Evolutionary conservation across 2,329 filamentous ascomycete genomes (phyloP), one percentile per base, ranked within the genome.

Genomic region (Alternaria angustiovoidea): DNA sequence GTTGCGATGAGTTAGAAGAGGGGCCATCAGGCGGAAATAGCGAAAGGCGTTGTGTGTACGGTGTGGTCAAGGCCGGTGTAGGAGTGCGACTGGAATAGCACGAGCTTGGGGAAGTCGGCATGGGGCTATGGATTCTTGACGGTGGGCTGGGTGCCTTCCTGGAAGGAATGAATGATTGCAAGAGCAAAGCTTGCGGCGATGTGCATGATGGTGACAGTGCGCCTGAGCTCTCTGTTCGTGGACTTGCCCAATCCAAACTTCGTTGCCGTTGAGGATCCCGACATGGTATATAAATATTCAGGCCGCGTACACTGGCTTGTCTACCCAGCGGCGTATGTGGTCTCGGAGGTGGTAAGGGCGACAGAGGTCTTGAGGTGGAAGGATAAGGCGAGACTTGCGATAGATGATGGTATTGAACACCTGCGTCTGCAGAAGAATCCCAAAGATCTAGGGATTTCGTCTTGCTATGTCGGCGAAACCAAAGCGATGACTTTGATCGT

Each of bases 181-280:
- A 51, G 16, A 75, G 69, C n/a, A 75, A 49, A 3, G 67, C 63
- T 30, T 66, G 62, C 47, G 72, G 68, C 20, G 70, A 71, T 22
- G 68, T 42, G 48, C 65, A 70, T 11, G 65, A 58, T 14, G 74
- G 71, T 1, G 72, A 74, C n/a, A 75, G 47, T 4, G 68, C 67
- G 36, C 64, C 51, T 5, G 71, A 75, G 47, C 69, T 74, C 32
- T 70, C 71, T 4, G 74, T 75, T 20, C 70, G 68, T n/a, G 73
- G 67, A n/a, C 64, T 71, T 14, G 38, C 49, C 9, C 67, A 41
- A n/a, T 65, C 61, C 1, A 48, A 54, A 3, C 58, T 48, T 32
- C 43, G 41, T 38, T 47, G 54, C 36, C 48, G 34, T 5, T 52
- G 44, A 39, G 48, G 47, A 14, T 67, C 49, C 4, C 57, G 62